Base-by-base conservation (phyloP, 2,329 filamentous ascomycete genomes). In the Cadophora malorum region DNA sequence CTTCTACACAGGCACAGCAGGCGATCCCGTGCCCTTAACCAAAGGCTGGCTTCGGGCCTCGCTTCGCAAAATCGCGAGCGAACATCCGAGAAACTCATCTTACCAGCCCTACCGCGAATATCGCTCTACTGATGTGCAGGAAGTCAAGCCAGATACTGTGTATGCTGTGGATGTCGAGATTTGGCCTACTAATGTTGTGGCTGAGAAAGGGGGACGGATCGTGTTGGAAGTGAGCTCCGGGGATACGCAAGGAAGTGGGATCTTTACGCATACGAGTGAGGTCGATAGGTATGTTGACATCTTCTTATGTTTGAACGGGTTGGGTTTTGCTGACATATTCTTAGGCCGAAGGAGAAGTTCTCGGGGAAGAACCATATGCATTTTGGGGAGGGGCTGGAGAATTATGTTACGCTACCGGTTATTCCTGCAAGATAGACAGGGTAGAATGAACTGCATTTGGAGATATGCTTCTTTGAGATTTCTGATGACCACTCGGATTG, bases 11-110 rank as follows among this genome's bases (percentile, higher is more conserved):
- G 88, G 88, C 41, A 90, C 89, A 1, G 86, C 86, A 0, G 88
- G 89, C 14, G 88, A 90, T 68, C 84, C 86, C 0, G 83, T 90
- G 0, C 88, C 88, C 0, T 79, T 90, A 0, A 82, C 83, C 63
- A 91, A 90, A 76, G 88, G 88, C 25, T 91, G 88, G 88, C 83
- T 90, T 10, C 83, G 88, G 0, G 82, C 84, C 12, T 85, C 82
- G 41, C 78, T 88, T 21, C 84, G 88, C 23, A 87, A 86, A 74
- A 82, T 84, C 3, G 81, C 87, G 67, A 73, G 79, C 0, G 73
- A 82, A 6, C 80, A 88, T 72, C 81, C 82, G 0, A 83, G 82
- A 69, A 82, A 90, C 72, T 79, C 83, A 5, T 72, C 80, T 0
- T 89, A 83, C 74, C 79, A 90, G 14, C 88, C 88, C 1, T 82